Evolutionary conservation across 2,329 filamentous ascomycete species (phyloP).

Genomic region (Rhynchosporium graminicola): DNA sequence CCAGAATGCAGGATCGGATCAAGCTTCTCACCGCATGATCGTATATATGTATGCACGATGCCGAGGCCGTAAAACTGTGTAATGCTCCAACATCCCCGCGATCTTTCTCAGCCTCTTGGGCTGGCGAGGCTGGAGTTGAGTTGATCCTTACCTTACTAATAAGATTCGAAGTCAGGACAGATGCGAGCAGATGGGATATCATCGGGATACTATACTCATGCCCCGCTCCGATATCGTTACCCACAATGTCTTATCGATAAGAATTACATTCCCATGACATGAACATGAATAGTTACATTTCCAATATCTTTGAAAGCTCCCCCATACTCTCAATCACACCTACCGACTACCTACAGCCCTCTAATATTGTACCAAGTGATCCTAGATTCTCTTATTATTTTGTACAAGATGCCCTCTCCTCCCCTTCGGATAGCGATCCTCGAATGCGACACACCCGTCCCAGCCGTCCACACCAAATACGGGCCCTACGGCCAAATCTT

Average conservation of each 20-base stretch:
- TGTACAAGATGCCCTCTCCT: constrained; percentile 32
- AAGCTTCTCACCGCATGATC: not conserved
- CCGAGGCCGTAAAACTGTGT: not conserved
- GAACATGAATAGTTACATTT: not conserved
- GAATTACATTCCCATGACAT: not conserved
- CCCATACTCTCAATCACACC: not conserved
- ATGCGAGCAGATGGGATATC: not conserved
- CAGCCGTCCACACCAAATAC: constrained; percentile 63
- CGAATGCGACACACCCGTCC: constrained; percentile 79
- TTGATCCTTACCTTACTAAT: too few relatives aligned
- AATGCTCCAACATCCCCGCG: too few relatives aligned
- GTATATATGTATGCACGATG: not conserved
- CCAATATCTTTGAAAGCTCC: not conserved
- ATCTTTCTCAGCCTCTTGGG: too few relatives aligned
- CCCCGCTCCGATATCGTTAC: not conserved
- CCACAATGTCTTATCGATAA: constrained; percentile 6
- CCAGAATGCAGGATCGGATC: not conserved
- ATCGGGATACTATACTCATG: not conserved
- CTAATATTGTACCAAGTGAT: not conserved
- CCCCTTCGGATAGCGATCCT: constrained; percentile 68
- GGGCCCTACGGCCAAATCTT: constrained; percentile 60
- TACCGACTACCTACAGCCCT: not conserved
- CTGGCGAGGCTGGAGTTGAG: too few relatives aligned
- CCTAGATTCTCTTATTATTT: not conserved
- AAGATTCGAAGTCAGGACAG: not conserved